A percentile compares a stretch with the other conserved stretches of the same genome.
Conservation (phyloP, 768 basidiomycete species). For the Pisolithus albus region DNA sequence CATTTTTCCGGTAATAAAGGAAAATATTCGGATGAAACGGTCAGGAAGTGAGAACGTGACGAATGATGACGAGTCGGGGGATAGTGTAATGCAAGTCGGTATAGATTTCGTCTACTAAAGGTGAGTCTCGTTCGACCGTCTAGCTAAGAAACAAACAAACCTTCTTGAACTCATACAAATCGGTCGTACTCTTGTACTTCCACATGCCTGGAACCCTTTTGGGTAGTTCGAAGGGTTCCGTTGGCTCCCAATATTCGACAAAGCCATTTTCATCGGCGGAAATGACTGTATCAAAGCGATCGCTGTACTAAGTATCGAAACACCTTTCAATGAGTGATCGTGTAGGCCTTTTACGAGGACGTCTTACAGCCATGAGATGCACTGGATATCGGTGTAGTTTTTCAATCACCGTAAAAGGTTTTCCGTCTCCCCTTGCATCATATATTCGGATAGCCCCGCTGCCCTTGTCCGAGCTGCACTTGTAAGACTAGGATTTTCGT, state of each 20-base stretch:
- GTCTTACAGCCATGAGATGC: conserved; percentile 79
- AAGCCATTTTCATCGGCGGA: conserved; percentile 95
- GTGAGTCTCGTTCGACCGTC: neutral
- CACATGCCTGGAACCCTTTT: conserved; percentile 74
- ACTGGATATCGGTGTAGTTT: conserved; percentile 84
- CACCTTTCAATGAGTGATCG: neutral
- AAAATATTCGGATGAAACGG: conserved; percentile 90
- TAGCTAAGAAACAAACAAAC: conserved; percentile 31
- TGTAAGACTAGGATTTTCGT: conserved; percentile 10
- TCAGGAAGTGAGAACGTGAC: conserved; percentile 91
- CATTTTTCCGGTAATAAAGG: conserved; percentile 83
- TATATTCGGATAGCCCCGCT: conserved; percentile 80
- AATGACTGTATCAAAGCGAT: conserved; percentile 83
- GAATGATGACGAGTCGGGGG: conserved; percentile 84
- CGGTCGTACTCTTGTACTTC: conserved; percentile 87
- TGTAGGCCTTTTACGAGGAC: neutral
- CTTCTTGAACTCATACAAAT: conserved; percentile 98
- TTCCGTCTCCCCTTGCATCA: conserved; percentile 83
- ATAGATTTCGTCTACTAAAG: conserved; percentile 71
- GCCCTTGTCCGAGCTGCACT: conserved; percentile 64
- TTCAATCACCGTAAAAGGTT: conserved; percentile 67
- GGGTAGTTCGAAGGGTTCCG: conserved; percentile 82
- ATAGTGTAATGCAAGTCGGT: conserved; percentile 87
- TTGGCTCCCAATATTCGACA: conserved; percentile 92
- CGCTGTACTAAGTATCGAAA: conserved; percentile 61